phyloP scores from a whole-genome alignment of 768 basidiomycete genomes.

The Russula abietina region DNA sequence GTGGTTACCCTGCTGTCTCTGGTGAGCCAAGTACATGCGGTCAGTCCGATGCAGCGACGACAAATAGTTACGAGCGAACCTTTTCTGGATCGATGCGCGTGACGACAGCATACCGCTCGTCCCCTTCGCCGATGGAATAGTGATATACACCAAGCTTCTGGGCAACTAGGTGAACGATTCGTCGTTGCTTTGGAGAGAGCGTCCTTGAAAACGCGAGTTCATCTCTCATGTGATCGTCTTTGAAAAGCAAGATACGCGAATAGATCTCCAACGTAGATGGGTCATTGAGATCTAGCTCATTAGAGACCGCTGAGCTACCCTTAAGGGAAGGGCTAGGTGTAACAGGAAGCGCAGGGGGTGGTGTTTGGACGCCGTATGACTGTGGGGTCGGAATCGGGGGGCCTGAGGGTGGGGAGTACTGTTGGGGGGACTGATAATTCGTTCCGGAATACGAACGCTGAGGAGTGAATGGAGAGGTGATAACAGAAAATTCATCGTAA shows the following conservation, averaged over 20 bases:
- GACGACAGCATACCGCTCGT: slow-evolving; percentile 90
- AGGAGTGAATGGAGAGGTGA: slow-evolving; percentile 53
- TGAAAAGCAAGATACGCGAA: slow-evolving; percentile 92
- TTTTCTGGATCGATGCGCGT: slow-evolving; percentile 82
- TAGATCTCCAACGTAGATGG: slow-evolving; percentile 95
- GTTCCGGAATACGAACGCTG: slow-evolving; percentile 67
- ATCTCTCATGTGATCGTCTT: slow-evolving; percentile 95
- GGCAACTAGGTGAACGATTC: slow-evolving; percentile 93
- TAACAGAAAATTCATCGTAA: slow-evolving; percentile 71
- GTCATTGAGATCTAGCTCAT: slow-evolving; percentile 92
- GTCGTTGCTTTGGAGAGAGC: slow-evolving; percentile 75
- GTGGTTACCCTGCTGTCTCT: slow-evolving; percentile 40
- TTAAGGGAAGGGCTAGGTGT: slow-evolving; percentile 66
- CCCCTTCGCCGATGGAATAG: slow-evolving; percentile 88
- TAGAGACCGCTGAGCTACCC: slow-evolving; percentile 41
- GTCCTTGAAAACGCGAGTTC: slow-evolving; percentile 94
- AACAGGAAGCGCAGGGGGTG: slow-evolving; percentile 44
- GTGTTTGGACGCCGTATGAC: slow-evolving; percentile 40
- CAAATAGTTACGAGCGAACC: slow-evolving; percentile 40
- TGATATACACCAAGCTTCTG: slow-evolving; percentile 95
- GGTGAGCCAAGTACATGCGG: not conserved
- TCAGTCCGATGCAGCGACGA: not conserved
- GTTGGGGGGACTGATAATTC: slow-evolving; percentile 50
- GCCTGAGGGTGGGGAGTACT: slow-evolving; percentile 60
- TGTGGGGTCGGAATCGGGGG: slow-evolving; percentile 39